These are phyloP conservation scores for Magnaporthiopsis incrustans DNA, from an alignment of 2,329 filamentous ascomycete species.

Conservation along the genomic window DNA sequence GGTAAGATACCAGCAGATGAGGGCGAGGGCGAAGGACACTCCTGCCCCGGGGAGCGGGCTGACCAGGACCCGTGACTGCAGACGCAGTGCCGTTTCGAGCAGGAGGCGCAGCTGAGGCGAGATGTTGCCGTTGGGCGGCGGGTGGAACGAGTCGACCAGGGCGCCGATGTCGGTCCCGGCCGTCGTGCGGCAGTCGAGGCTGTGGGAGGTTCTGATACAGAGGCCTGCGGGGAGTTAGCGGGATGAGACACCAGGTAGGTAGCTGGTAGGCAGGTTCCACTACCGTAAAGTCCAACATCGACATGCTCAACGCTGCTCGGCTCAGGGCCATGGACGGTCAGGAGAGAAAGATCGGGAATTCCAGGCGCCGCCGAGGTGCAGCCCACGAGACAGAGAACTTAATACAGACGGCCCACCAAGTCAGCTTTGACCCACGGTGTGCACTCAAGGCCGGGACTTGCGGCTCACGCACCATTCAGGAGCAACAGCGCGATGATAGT, in stretches of 20 bases:
- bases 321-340: neutral
- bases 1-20: neutral
- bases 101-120: neutral
- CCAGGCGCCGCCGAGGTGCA: neutral
- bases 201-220: neutral
- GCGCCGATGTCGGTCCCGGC: neutral
- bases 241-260: too few relatives aligned
- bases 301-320: neutral
- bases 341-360: neutral
- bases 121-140: neutral
- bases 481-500: neutral
- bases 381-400: neutral
- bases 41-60: neutral
- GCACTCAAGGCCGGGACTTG: too few relatives aligned
- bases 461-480: neutral
- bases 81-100: neutral
- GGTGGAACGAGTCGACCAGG: neutral
- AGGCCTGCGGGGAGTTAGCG: neutral
- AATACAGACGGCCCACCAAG: neutral
- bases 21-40: neutral
- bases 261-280: too few relatives aligned
- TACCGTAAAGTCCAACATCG: neutral
- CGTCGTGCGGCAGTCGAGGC: neutral
- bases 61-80: neutral
- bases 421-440: neutral